Evolutionary conservation across 768 basidiomycete species (phyloP), one percentile per base, ranked within the genome.

Genomic region (Phanerochaete sordida): DNA sequence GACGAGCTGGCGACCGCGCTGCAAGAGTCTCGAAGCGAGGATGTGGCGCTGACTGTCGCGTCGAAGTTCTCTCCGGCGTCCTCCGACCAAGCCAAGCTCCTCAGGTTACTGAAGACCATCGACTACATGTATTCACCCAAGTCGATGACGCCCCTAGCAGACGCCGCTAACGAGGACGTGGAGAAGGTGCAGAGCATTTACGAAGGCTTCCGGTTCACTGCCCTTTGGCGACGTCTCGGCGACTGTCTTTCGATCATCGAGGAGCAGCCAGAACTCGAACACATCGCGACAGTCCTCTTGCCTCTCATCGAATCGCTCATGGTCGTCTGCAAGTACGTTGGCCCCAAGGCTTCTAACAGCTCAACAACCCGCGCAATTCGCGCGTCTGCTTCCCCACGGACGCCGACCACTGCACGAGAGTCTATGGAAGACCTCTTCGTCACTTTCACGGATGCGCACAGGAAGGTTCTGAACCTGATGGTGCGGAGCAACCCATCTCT

Each of bases 291-390:
- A 1, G 93, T 98, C 15, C 79, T 99, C 1, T 78, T 99, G 31
- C 97, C 97, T 12, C 79, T 98, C 49, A 97, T 99, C 61, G 97
- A 99, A 73, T 85, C 95, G 1, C 77, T 99, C 61, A 98, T 99
- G 96, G 95, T 99, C 1, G 93, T 99, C 39, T 97, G 93, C 83
- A 97, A 97, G 73, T 93, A 95, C 71, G 91, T 91, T 28, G 90
- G 90, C 8, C 76, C 76, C 16, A 73, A 69, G 28, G 64, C 81
- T 33, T 73, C 77, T 15, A 56, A 26, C 28, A 50, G 23, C 15
- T 35, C 31, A 19, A 35, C 44, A 7, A 21, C 57, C 37, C 85
- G 87, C 55, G 71, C 80, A 15, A 62, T 89, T 1, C 83, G 87
- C 44, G 84, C 83, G 2, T 83, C 89, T 11, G 76, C 85, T 12